Base-by-base conservation (phyloP, 148 eudicot genomes). In the Dysphania ambrosioides region DNA sequence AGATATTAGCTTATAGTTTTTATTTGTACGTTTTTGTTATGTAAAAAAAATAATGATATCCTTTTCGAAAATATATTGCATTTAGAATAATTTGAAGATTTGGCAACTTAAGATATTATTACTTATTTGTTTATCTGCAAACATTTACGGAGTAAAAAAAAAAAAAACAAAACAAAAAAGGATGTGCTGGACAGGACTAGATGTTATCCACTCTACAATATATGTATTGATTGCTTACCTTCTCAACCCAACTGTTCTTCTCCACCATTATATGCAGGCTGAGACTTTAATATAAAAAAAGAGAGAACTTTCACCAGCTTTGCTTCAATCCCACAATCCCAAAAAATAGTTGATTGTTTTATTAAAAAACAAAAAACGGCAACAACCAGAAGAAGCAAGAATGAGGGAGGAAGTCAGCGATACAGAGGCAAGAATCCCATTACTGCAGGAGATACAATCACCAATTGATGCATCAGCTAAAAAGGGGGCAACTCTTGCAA, bases 401-500 rank as follows among this genome's bases (percentile, higher is more conserved):
- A 82, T 75, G 82, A 79, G 63, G 44, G 27, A 36, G 56, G 68
- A 53, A n/a, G 49, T 49, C 5, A 44, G 40, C 8, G 81, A 81
- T 30, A 24, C 38, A 44, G 84, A 78, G 47, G 24, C 60, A 73
- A 68, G 74, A 15, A 57, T 72, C 44, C 83, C 86, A 21, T 71
- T 83, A 5, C 38, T 83, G 23, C 67, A 73, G 23, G 80, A 81
- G 6, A 63, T 77, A 7, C 66, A 79, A 23, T 34, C 66, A 35
- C 34, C 71, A 0, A 49, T 41, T 15, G 77, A 53, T 30, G 72
- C 41, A 16, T 15, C 26, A 9, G 53, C 15, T 23, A 23, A 66
- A 30, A 38, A 44, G n/a, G 83, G 83, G 4, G 86, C 88, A 66
- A 86, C 92, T 8, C 72, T 93, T 3, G 74, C 86, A 1, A 83